Evolutionary conservation across 31 red algal genomes (phyloP), one percentile per base, ranked within the genome.

Genomic region (Bonnemaisonia californica): DNA sequence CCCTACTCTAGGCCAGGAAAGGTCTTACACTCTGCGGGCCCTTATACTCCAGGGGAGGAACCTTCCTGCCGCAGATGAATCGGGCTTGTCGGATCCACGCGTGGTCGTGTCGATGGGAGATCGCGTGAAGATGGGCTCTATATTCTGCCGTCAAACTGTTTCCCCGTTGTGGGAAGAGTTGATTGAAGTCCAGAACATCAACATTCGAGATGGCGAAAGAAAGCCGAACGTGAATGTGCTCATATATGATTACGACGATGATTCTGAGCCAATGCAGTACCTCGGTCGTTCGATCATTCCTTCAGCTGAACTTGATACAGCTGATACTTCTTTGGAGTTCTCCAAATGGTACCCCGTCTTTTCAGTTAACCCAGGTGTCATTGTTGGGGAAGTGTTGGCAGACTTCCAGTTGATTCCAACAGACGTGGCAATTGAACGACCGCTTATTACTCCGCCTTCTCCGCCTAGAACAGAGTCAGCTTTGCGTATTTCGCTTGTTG

Each of bases 341-440:
- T 79, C 87, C 28, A 62, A 76, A 45, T 98, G 95, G 95, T 93
- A 98, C 57, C 87, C 90, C 19, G 87, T 98, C n/a, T 98, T 98
- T 70, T 91, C 91, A 26, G 86, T 93, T n/a, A 94, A 93, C 69
- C 95, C 95, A 4, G 91, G 92, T 27, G 82, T 91, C 23, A 68
- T 85, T 51, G 85, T 90, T 42, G 95, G 95, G 9, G 91, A 98
- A 74, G 72, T 98, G 38, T 70, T 98, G 30, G 95, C 95, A 1
- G 95, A 98, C 74, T 98, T 98, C 74, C 95, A 98, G 76, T 66
- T 98, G 11, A 80, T 93, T 63, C 74, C 90, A 5, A 71, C 89
- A 33, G 69, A 91, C 42, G 12, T 83, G 35, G 93, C 88, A 27
- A 54, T 89, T 23, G 84, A 73, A 30, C 81, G 55, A 2, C 93